Conservation (phyloP, 345 rosid genomes). For the Brassica cretica region DNA sequence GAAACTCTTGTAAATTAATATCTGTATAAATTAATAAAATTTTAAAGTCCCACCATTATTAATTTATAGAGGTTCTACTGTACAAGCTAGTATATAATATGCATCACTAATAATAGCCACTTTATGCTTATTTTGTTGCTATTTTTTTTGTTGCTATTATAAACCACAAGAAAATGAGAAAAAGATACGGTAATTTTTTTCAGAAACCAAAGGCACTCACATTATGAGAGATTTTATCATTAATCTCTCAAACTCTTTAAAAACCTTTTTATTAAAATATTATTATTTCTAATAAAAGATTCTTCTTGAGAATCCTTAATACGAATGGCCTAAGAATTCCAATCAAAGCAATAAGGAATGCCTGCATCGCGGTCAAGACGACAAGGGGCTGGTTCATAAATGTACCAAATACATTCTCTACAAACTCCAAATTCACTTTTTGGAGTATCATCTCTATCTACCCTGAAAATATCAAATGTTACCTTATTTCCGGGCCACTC, state of each 20-base stretch:
- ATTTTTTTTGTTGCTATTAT: not conserved
- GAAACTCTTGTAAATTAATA: no score
- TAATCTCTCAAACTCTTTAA: not conserved
- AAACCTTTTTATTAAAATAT: no score
- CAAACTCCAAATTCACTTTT: not conserved
- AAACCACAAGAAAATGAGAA: not conserved
- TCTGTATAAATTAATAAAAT: no score
- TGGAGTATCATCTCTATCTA: not conserved
- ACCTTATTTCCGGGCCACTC: not conserved
- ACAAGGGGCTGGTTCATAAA: not conserved
- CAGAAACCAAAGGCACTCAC: not conserved
- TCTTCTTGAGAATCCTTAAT: not conserved
- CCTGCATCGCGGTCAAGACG: not conserved
- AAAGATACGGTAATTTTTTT: not conserved
- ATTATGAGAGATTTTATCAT: not conserved
- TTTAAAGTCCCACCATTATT: no score
- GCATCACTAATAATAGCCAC: not conserved
- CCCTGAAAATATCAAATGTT: not conserved
- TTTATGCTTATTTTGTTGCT: not conserved
- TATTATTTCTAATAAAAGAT: not conserved
- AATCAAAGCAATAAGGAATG: not conserved
- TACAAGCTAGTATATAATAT: no score
- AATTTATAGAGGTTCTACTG: no score
- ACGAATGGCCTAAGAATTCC: not conserved
- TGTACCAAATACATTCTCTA: not conserved